A percentile compares a stretch with the other conserved stretches of the same genome.
Evolutionary conservation across 2,329 filamentous ascomycete genomes (phyloP).

Genomic region (Xylaria sp.): DNA sequence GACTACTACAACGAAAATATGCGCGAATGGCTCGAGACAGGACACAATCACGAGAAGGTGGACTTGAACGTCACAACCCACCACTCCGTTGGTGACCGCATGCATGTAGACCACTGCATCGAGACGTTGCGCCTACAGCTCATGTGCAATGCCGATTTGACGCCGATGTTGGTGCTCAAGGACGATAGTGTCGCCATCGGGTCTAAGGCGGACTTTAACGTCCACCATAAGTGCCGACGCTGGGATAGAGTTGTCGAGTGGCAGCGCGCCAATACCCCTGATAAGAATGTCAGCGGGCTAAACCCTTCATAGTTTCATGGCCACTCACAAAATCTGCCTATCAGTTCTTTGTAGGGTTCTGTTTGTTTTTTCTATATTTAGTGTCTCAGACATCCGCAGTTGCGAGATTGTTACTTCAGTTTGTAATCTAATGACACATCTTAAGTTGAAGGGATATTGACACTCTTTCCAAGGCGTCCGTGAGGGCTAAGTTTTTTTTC

Average conservation of each 20-base stretch:
- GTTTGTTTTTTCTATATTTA: neutral
- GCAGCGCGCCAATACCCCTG: conserved; percentile 14
- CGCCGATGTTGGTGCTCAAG: conserved; percentile 19
- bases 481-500: too few species aligned
- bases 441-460: too few species aligned
- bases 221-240: conserved; percentile 24
- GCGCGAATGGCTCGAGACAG: conserved; percentile 5
- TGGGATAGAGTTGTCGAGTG: conserved; percentile 19
- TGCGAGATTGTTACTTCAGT: too few species aligned
- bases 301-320: neutral
- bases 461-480: too few species aligned
- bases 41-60: neutral
- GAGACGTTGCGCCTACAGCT: conserved; percentile 27
- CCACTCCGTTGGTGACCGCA: conserved; percentile 14
- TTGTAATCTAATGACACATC: too few species aligned
- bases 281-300: neutral
- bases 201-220: conserved; percentile 25
- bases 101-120: conserved; percentile 33
- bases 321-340: neutral
- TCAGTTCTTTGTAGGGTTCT: neutral
- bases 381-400: too few species aligned
- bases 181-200: neutral
- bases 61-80: conserved; percentile 16
- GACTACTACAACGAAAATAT: conserved; percentile 22
- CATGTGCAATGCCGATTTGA: conserved; percentile 28